phyloP scores from a whole-genome alignment of 2,329 filamentous ascomycete genomes.

The Tothia fuscella region DNA sequence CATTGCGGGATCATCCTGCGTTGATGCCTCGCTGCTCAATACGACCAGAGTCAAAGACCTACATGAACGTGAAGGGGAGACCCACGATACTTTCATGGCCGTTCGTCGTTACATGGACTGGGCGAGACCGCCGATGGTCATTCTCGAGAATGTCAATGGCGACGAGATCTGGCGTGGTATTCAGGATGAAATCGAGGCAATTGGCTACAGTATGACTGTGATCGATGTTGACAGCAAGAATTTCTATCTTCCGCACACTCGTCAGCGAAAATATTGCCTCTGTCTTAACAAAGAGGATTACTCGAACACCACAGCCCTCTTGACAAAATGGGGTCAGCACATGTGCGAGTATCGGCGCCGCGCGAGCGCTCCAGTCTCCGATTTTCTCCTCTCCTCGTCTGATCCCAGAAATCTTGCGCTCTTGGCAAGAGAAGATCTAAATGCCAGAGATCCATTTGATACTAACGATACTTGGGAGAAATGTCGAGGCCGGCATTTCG shows the following conservation, averaged over 20 bases:
- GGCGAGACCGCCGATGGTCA: constrained; percentile 48
- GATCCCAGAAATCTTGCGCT: constrained; percentile 29
- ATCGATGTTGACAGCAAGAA: constrained; percentile 53
- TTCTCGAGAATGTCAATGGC: constrained; percentile 51
- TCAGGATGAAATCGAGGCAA: constrained; percentile 30
- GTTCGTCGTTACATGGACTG: constrained; percentile 45
- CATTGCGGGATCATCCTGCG: constrained; percentile 62
- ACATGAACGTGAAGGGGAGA: constrained; percentile 45
- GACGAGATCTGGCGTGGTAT: constrained; percentile 47
- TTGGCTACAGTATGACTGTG: constrained; percentile 44
- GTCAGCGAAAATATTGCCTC: constrained; percentile 33
- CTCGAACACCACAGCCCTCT: constrained; percentile 11
- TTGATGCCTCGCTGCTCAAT: constrained; percentile 62
- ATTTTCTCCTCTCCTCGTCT: constrained; percentile 47
- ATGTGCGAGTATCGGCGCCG: constrained; percentile 40
- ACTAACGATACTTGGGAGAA: constrained; percentile 37
- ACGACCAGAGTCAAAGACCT: constrained; percentile 36
- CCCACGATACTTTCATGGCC: constrained; percentile 50
- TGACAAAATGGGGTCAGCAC: constrained; percentile 29
- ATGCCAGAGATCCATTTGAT: not conserved
- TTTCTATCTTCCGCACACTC: constrained; percentile 61
- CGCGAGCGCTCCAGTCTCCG: constrained; percentile 50
- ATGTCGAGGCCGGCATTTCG: constrained; percentile 49
- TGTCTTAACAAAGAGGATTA: constrained; percentile 25
- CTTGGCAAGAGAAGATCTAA: not conserved